Percentiles rank a stretch among this genome's conserved stretches.
These are phyloP conservation scores for Biancaea sappan DNA, from an alignment of 306 rosid species.

Conservation along the genomic window DNA sequence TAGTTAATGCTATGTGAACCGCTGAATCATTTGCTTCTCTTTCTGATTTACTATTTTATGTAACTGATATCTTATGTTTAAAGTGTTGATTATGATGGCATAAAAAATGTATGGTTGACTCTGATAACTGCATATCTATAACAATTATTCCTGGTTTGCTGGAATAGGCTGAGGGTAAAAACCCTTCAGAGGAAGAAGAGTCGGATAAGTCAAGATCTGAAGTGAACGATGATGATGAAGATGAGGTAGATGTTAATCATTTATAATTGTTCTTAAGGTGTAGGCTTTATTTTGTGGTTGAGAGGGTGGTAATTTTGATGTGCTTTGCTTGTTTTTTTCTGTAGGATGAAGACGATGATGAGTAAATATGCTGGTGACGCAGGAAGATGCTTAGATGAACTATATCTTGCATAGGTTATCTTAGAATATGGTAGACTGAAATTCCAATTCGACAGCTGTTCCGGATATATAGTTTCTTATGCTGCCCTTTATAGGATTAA, in stretches of 20 bases:
- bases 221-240: conserved; percentile 82
- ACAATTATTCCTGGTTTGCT: not conserved
- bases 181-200: conserved; percentile 71
- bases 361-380: conserved; percentile 30
- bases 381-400: conserved; percentile 21
- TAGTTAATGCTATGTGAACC: not conserved
- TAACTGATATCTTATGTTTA: not conserved
- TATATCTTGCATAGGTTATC: conserved; percentile 37
- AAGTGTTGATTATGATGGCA: not conserved
- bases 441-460: conserved; percentile 29
- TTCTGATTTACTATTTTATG: not conserved
- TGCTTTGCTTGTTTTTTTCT: not conserved
- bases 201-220: conserved; percentile 92
- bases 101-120: no score
- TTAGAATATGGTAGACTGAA: conserved; percentile 29
- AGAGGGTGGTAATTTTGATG: not conserved
- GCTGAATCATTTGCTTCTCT: not conserved
- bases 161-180: conserved; percentile 62
- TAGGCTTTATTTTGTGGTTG: not conserved
- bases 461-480: conserved; percentile 36
- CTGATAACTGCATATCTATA: not conserved
- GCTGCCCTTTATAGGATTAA: conserved; percentile 1
- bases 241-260: conserved; percentile 54
- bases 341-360: conserved; percentile 78
- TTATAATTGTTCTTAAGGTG: not conserved